Evolutionary conservation across 2,329 filamentous ascomycete genomes (phyloP).

Genomic region (Alternaria sp.): DNA sequence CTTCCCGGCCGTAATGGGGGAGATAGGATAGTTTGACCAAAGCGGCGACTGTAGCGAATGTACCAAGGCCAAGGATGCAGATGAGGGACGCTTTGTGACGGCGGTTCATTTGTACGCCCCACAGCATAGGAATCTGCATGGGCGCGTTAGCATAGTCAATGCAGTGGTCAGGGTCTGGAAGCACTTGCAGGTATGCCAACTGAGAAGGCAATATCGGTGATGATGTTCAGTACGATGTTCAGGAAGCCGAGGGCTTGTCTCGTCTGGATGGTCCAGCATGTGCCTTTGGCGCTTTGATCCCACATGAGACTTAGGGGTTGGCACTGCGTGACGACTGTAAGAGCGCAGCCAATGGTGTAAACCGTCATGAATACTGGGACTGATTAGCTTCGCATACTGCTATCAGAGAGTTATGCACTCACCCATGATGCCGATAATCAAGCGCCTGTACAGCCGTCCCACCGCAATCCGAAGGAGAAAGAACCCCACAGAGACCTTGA

Average conservation of each 20-base stretch:
- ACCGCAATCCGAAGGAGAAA: slow-evolving; percentile 57
- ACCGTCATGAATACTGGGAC: slow-evolving; percentile 50
- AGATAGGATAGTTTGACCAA: slow-evolving; percentile 50
- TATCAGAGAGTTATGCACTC: slow-evolving; percentile 14
- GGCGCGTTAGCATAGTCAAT: not conserved
- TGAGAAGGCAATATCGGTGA: slow-evolving; percentile 53
- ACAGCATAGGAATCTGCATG: slow-evolving; percentile 37
- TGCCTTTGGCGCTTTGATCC: slow-evolving; percentile 49
- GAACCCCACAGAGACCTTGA: slow-evolving; percentile 58
- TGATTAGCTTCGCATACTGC: not conserved
- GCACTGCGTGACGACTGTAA: slow-evolving; percentile 59
- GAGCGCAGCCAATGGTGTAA: slow-evolving; percentile 54
- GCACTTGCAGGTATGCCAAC: slow-evolving; percentile 44
- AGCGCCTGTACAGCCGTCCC: slow-evolving; percentile 48
- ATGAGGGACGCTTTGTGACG: slow-evolving; percentile 52
- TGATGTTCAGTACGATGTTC: slow-evolving; percentile 53
- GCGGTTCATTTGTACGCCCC: slow-evolving; percentile 46
- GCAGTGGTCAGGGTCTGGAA: not conserved
- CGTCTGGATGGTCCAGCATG: slow-evolving; percentile 53
- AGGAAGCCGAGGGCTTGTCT: slow-evolving; percentile 51
- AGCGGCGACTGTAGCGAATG: slow-evolving; percentile 54
- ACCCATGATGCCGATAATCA: slow-evolving; percentile 55
- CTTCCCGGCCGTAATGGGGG: slow-evolving; percentile 44
- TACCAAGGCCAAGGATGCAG: slow-evolving; percentile 52
- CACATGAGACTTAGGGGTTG: slow-evolving; percentile 55